phyloP scores from a whole-genome alignment of 106 monocot genomes.

The Dactylorhiza incarnata region DNA sequence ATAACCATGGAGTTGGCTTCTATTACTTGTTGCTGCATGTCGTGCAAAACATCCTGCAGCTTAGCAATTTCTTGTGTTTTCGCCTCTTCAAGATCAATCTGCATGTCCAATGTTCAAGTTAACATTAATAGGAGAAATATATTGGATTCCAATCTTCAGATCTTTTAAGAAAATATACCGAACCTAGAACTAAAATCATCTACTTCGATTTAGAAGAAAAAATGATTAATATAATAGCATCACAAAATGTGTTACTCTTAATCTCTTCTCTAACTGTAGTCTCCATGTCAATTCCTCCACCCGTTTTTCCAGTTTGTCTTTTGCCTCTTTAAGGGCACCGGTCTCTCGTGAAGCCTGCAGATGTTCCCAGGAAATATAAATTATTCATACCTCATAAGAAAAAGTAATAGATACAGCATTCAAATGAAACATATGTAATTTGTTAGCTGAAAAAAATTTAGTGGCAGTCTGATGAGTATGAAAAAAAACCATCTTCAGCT shows the following conservation, averaged over 20 bases:
- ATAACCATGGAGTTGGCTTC: slow-evolving; percentile 51
- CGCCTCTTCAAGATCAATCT: slow-evolving; percentile 74
- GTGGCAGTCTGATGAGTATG: neutral
- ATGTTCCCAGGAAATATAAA: slow-evolving; percentile 10
- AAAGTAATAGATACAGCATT: neutral
- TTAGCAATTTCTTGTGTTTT: slow-evolving; percentile 70
- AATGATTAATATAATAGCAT: slow-evolving; percentile 6
- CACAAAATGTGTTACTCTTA: slow-evolving; percentile 41
- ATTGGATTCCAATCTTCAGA: neutral
- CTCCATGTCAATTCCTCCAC: slow-evolving; percentile 87
- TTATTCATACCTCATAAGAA: neutral
- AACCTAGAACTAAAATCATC: neutral
- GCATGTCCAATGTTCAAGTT: slow-evolving; percentile 8
- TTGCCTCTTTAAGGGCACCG: slow-evolving; percentile 89
- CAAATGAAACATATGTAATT: slow-evolving; percentile 2
- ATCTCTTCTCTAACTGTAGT: slow-evolving; percentile 63
- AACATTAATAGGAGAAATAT: neutral
- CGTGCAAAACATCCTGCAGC: slow-evolving; percentile 63
- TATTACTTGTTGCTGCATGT: slow-evolving; percentile 60
- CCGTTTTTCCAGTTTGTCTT: slow-evolving; percentile 88
- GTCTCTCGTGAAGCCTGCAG: slow-evolving; percentile 83
- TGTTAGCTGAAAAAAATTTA: neutral
- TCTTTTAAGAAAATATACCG: neutral
- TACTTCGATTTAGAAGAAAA: neutral
- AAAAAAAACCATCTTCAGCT: slow-evolving; percentile 71